Percentiles rank a stretch among this genome's conserved stretches.
Evolutionary conservation across 768 basidiomycete species (phyloP).

Genomic region (Astraeus odoratus): DNA sequence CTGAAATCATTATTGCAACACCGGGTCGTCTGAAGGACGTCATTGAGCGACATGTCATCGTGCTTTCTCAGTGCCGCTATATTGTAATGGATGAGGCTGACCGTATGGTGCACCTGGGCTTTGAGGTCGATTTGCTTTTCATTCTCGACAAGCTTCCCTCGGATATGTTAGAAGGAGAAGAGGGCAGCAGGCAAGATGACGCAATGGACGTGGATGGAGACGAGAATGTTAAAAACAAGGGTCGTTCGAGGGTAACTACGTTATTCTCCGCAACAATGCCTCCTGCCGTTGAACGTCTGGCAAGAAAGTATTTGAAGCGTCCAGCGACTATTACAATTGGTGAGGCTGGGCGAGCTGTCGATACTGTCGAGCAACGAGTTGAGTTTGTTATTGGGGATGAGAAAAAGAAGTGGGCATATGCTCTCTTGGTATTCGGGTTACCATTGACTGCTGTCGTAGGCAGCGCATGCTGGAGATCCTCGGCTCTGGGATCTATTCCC

Average conservation of each 20-base stretch:
- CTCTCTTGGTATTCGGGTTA: slow-evolving; percentile 1
- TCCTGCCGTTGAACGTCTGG: slow-evolving; percentile 89
- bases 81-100: slow-evolving; percentile 99
- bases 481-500: slow-evolving; percentile 71
- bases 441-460: slow-evolving; percentile 34
- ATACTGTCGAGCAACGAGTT: slow-evolving; percentile 94
- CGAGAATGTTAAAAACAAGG: slow-evolving; percentile 40
- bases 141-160: slow-evolving; percentile 90
- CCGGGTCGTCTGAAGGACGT: slow-evolving; percentile 98
- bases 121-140: slow-evolving; percentile 89
- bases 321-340: slow-evolving; percentile 97
- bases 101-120: slow-evolving; percentile 97
- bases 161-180: slow-evolving; percentile 85
- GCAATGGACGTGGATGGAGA: slow-evolving; percentile 76
- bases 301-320: slow-evolving; percentile 87
- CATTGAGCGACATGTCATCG: slow-evolving; percentile 91
- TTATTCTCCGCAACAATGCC: slow-evolving; percentile 99
- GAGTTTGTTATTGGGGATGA: slow-evolving; percentile 92
- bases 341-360: slow-evolving; percentile 95
- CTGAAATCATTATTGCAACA: slow-evolving; percentile 97
- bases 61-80: slow-evolving; percentile 94
- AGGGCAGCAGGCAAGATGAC: slow-evolving; percentile 41
- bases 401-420: slow-evolving; percentile 79
- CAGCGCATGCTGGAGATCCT: slow-evolving; percentile 86
- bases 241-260: slow-evolving; percentile 87